Percentiles rank a stretch among this genome's conserved stretches.
Evolutionary conservation across 2,329 filamentous ascomycete genomes (phyloP).

Genomic region (Botrytis galanthina): DNA sequence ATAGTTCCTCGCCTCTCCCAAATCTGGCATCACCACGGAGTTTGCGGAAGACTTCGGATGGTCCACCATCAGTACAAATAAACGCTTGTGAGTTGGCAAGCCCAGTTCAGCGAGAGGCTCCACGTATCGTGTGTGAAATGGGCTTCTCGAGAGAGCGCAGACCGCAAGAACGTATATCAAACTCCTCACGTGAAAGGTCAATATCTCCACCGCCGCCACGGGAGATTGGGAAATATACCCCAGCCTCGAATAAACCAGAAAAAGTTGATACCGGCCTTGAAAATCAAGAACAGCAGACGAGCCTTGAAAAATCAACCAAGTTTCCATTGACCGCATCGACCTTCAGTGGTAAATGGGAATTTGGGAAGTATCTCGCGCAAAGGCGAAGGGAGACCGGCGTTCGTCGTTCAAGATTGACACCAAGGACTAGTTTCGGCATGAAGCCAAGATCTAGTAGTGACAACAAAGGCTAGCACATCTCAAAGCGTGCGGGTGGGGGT

Average conservation of each 20-base stretch:
- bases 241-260: neutral
- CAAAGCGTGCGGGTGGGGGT: neutral
- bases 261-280: neutral
- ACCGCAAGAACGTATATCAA: neutral
- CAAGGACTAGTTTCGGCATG: constrained; percentile 13
- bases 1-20: neutral
- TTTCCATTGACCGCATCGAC: neutral
- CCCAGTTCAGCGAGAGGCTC: neutral
- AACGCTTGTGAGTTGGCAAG: neutral
- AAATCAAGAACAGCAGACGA: neutral
- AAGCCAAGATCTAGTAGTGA: constrained; percentile 1
- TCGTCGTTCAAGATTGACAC: constrained; percentile 1
- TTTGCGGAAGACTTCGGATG: neutral
- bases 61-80: neutral
- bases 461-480: neutral
- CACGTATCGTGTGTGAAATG: neutral
- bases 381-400: neutral
- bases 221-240: too few species aligned
- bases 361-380: constrained; percentile 18
- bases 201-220: neutral
- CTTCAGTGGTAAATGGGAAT: constrained; percentile 4
- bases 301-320: neutral
- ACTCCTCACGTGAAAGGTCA: neutral
- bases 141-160: neutral
- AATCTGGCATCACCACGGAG: neutral